Evolutionary conservation across 768 basidiomycete species (phyloP), one percentile per base, ranked within the genome.

Genomic region (Macrolepiota albuminosa): DNA sequence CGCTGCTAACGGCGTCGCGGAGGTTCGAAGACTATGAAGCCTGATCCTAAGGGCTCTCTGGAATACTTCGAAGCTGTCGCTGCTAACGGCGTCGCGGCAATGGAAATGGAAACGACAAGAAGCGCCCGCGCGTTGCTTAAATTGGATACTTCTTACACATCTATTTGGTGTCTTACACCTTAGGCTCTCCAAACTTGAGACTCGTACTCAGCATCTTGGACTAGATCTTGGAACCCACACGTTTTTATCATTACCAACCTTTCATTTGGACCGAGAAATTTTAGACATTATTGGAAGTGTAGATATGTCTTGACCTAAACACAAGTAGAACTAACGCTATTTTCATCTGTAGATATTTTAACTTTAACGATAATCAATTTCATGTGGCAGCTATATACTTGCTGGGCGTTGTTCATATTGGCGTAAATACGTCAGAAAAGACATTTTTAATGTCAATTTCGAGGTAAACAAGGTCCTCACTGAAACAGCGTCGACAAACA

Each of bases 11-110:
- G 68, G 64, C 13, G 34, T 66, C 9, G 59, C 49, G 10, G 59
- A 68, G 90, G 91, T 39, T 74, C 76, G 59, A 86, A 85, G 76
- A 92, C 92, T 47, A 92, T 93, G 78, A 93, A 92, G 72, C 78
- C 89, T 31, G 86, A 92, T 72, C 88, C 89, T 8, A 77, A 80
- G 56, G 85, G 75, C 29, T 85, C 87, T 60, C 75, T 89, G 43
- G 90, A 92, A 63, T 94, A 92, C 72, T 94, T 94, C 67, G 67
- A 69, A 42, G 64, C 78, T 40, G 64, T 71, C 37, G 63, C 59
- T 10, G 57, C 60, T 7, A 65, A 68, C 45, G 68, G 64, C 13
- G 34, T 66, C 9, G 59, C 49, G 10, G 57, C 31, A 68, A 68
- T 21, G 67, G 66, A 56, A 81, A 80, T 57, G 77, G 76, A 47